phyloP scores from a whole-genome alignment of 2,329 filamentous ascomycete genomes.

The Colletotrichum orbiculare region DNA sequence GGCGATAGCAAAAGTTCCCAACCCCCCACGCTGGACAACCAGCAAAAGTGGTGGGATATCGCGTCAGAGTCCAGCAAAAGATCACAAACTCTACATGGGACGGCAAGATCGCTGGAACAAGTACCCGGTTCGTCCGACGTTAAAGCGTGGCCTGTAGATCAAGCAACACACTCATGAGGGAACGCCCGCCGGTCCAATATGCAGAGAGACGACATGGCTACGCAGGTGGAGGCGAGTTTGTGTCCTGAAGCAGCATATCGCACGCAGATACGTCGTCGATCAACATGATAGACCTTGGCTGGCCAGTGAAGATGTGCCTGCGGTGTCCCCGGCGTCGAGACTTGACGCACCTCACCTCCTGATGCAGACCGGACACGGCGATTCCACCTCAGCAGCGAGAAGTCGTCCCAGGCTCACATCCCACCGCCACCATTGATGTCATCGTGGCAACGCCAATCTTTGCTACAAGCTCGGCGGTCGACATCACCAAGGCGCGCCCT shows the following conservation, averaged over 20 bases:
- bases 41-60: too few species aligned
- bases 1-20: conserved; percentile 6
- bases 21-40: too few species aligned
- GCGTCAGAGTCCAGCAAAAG: too few species aligned
- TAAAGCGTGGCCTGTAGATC: too few species aligned
- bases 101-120: too few species aligned
- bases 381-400: not conserved
- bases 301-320: too few species aligned
- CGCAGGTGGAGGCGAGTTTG: conserved; percentile 1
- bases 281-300: too few species aligned
- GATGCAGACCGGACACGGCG: not conserved
- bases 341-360: not conserved
- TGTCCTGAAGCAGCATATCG: too few species aligned
- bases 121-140: too few species aligned
- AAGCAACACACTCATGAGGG: too few species aligned
- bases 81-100: too few species aligned
- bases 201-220: not conserved
- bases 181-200: not conserved
- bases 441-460: not conserved
- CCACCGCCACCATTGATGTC: not conserved
- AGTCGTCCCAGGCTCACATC: not conserved
- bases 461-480: not conserved
- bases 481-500: not conserved
- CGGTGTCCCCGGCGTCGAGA: not conserved
- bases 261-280: too few species aligned